Evolutionary conservation across 2,329 filamentous ascomycete genomes (phyloP).

Genomic region (Fusarium sp.): DNA sequence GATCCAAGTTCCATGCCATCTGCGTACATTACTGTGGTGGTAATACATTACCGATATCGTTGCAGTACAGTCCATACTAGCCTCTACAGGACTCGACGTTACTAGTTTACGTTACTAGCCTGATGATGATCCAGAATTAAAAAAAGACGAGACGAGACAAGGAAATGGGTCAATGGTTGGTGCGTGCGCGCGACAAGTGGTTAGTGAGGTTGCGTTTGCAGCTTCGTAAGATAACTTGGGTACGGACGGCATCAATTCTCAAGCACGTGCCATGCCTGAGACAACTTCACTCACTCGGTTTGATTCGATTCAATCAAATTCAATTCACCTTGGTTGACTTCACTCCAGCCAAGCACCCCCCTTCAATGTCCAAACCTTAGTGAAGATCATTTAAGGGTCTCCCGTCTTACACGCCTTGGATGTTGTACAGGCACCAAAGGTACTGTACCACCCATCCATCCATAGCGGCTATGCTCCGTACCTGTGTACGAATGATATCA

Average conservation of each 20-base stretch:
- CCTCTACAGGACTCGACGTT: not conserved
- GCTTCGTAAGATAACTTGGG: constrained; percentile 4
- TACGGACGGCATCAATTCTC: constrained; percentile 7
- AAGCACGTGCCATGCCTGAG: constrained; percentile 22
- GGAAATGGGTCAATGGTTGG: not conserved
- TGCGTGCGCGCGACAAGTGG: constrained; percentile 2
- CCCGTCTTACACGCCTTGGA: constrained; percentile 17
- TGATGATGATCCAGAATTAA: not conserved
- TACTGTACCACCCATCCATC: not conserved
- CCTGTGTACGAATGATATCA: not conserved
- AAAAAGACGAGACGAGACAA: constrained; percentile 2
- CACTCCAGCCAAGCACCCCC: not conserved
- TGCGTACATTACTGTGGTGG: not conserved
- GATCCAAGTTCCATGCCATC: not conserved
- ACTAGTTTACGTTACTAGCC: constrained; percentile 3
- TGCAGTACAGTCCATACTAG: constrained; percentile 2
- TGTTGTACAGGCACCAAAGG: not conserved
- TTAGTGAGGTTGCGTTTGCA: constrained; percentile 2
- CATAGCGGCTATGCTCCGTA: not conserved
- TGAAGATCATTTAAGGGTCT: constrained; percentile 26
- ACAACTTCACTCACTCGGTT: not conserved
- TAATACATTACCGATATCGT: not conserved
- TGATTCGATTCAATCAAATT: not conserved
- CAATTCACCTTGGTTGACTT: not conserved
- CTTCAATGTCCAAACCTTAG: constrained; percentile 11